These are phyloP conservation scores for Manihot esculenta DNA, from an alignment of 441 rosid species.

Conservation along the genomic window DNA sequence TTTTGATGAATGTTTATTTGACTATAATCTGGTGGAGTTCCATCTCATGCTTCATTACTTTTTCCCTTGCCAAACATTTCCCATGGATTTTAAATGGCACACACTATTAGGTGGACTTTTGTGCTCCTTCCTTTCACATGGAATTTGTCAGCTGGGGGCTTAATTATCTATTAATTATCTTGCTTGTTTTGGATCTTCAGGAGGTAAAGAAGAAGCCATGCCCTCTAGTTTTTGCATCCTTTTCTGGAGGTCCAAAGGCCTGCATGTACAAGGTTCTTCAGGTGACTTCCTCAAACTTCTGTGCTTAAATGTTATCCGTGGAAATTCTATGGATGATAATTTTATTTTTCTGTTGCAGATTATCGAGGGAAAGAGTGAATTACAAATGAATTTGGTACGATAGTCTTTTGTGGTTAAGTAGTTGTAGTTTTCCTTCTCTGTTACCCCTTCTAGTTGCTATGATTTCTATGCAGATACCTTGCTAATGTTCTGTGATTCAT, in stretches of 20 bases:
- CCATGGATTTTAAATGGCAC: neutral
- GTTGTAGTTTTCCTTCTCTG: neutral
- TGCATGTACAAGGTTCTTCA: slow-evolving; percentile 92
- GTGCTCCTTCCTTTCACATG: neutral
- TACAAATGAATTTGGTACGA: slow-evolving; percentile 50
- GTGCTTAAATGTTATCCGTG: slow-evolving; percentile 4
- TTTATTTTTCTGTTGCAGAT: slow-evolving; percentile 54
- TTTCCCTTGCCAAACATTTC: neutral
- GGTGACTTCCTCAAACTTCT: slow-evolving; percentile 36
- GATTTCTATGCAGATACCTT: neutral
- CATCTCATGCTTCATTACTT: neutral
- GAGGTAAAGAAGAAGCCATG: slow-evolving; percentile 70
- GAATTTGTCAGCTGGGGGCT: neutral
- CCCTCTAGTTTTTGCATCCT: slow-evolving; percentile 79
- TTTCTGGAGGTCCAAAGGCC: slow-evolving; percentile 90
- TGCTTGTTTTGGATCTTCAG: slow-evolving; percentile 34
- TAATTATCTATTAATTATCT: slow-evolving; percentile 12
- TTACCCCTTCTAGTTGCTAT: neutral
- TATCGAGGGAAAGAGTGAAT: slow-evolving; percentile 57
- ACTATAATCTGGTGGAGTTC: neutral
- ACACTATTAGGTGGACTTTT: neutral
- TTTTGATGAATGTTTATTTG: neutral
- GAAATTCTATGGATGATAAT: slow-evolving; percentile 5
- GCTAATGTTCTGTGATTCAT: neutral
- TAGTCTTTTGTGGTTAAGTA: neutral